These are phyloP conservation scores for Camellia lanceoleosa DNA, from an alignment of 148 eudicot species.

Conservation along the genomic window DNA sequence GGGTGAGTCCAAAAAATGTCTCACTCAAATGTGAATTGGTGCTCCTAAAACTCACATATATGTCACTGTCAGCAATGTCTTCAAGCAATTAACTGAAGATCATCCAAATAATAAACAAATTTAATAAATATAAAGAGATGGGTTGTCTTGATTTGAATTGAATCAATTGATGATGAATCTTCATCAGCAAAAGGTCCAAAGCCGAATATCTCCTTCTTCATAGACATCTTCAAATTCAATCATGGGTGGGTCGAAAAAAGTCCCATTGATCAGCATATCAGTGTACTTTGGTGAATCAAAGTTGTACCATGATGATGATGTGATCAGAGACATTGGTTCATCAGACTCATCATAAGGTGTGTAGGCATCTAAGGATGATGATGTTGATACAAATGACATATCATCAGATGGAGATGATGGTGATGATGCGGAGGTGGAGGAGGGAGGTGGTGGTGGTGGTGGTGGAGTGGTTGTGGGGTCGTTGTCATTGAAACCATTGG, in stretches of 20 bases:
- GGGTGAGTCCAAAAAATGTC: constrained; percentile 30
- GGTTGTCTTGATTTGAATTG: neutral
- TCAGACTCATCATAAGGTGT: constrained; percentile 15
- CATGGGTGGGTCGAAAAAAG: constrained; percentile 48
- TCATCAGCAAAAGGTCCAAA: constrained; percentile 69
- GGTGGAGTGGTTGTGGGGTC: neutral
- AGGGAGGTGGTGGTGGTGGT: neutral
- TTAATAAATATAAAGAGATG: neutral
- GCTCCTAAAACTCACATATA: constrained; percentile 3
- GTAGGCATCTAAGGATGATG: constrained; percentile 5
- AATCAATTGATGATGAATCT: neutral
- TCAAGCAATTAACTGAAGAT: constrained; percentile 34
- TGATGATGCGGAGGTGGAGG: constrained; percentile 13
- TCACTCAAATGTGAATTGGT: constrained; percentile 24
- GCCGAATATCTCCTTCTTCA: constrained; percentile 63
- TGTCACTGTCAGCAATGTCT: constrained; percentile 51
- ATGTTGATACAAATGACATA: constrained; percentile 18
- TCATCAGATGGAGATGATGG: constrained; percentile 31
- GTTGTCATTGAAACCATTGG: constrained; percentile 7
- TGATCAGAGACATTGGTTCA: neutral
- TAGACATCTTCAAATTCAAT: constrained; percentile 47
- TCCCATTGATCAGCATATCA: constrained; percentile 42
- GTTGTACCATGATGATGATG: constrained; percentile 44
- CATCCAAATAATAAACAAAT: constrained; percentile 17
- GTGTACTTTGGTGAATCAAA: constrained; percentile 57